These are phyloP conservation scores for Lecanosticta acicola DNA, from an alignment of 2,329 filamentous ascomycete genomes.

Conservation along the genomic window DNA sequence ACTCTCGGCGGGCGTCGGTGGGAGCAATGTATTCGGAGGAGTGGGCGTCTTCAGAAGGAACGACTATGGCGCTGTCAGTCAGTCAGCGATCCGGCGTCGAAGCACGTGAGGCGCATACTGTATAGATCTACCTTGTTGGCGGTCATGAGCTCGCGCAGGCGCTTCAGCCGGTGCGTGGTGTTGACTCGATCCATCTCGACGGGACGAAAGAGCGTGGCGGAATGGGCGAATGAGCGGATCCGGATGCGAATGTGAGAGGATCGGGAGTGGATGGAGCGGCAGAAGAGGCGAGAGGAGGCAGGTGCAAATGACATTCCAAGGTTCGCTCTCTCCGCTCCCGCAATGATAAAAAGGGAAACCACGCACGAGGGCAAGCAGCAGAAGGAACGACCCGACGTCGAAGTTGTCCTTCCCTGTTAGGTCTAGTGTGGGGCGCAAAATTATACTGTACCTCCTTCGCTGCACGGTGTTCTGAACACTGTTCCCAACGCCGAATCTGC, in stretches of 20 bases:
- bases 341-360: too few relatives aligned
- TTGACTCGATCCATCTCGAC: constrained; percentile 70
- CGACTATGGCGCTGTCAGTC: constrained; percentile 53
- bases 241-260: not conserved
- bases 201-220: constrained; percentile 14
- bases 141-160: constrained; percentile 80
- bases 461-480: too few relatives aligned
- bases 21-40: constrained; percentile 96
- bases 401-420: too few relatives aligned
- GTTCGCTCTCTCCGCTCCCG: too few relatives aligned
- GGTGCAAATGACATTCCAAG: too few relatives aligned
- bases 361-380: too few relatives aligned
- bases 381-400: too few relatives aligned
- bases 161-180: constrained; percentile 68
- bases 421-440: too few relatives aligned
- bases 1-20: constrained; percentile 87
- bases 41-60: constrained; percentile 95
- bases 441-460: too few relatives aligned
- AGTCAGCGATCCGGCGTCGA: constrained; percentile 34
- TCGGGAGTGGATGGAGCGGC: too few relatives aligned
- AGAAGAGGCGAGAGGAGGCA: too few relatives aligned
- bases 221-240: constrained; percentile 21
- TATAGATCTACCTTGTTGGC: constrained; percentile 85
- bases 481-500: too few relatives aligned
- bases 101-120: constrained; percentile 51